Evolutionary conservation across 129 eudicot genomes (phyloP).

Genomic region (Silybum marianum): DNA sequence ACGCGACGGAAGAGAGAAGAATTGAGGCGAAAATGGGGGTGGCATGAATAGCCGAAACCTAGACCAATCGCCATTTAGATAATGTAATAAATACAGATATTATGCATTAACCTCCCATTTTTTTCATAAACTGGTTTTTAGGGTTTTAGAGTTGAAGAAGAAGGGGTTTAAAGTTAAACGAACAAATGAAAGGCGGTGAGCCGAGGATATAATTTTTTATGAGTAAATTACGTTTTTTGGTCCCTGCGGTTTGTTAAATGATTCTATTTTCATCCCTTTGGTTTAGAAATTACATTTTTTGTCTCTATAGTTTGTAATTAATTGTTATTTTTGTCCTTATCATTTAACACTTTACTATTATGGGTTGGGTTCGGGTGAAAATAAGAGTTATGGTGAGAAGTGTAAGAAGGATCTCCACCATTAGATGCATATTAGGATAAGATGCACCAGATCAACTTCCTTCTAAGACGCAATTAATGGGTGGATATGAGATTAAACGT

Average conservation of each 20-base stretch:
- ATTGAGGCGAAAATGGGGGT: constrained; percentile 44
- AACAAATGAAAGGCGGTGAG: constrained; percentile 20
- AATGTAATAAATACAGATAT: neutral
- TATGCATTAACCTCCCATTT: neutral
- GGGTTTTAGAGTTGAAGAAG: constrained; percentile 33
- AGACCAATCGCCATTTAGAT: constrained; percentile 52
- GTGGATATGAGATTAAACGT: too few species aligned
- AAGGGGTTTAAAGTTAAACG: constrained; percentile 24
- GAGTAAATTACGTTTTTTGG: neutral
- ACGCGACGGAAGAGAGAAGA: constrained; percentile 35
- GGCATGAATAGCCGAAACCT: constrained; percentile 44
- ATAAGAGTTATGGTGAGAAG: too few species aligned
- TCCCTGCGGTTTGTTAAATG: neutral
- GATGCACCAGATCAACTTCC: too few species aligned
- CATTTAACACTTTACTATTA: too few species aligned
- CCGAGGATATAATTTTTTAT: constrained; percentile 11
- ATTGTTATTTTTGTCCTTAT: too few species aligned
- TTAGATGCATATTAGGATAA: too few species aligned
- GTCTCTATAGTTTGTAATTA: too few species aligned
- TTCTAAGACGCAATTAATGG: too few species aligned
- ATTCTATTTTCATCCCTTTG: neutral
- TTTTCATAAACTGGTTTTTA: constrained; percentile 1
- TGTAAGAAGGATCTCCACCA: too few species aligned
- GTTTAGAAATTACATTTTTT: neutral
- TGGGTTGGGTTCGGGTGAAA: too few species aligned